Evolutionary conservation across 164 flowering plant species (phyloP).

Genomic region (Cinnamomum micranthum): DNA sequence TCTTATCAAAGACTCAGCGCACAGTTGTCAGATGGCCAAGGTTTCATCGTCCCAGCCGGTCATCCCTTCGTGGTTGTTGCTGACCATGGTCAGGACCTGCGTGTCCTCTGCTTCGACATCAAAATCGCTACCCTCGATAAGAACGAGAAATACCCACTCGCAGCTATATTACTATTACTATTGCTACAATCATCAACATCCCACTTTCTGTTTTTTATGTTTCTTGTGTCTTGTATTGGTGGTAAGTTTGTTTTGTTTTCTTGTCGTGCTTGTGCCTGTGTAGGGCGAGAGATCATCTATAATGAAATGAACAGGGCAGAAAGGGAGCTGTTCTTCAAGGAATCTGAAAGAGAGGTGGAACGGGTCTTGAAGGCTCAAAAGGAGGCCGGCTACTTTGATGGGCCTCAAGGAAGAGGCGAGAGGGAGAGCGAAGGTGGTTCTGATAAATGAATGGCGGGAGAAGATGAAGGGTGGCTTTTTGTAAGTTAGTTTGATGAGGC

Average conservation of each 20-base stretch:
- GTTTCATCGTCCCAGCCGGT: constrained; percentile 42
- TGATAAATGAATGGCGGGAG: no score
- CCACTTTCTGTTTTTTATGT: no score
- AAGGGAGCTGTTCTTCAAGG: constrained; percentile 42
- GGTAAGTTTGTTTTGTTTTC: not conserved
- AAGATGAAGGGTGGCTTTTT: no score
- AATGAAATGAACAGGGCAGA: constrained; percentile 44
- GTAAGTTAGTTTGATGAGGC: no score
- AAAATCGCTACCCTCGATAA: constrained; percentile 17
- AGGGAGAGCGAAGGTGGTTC: not conserved
- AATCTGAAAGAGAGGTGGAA: constrained; percentile 26
- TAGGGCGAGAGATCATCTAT: constrained; percentile 38
- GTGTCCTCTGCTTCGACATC: constrained; percentile 51
- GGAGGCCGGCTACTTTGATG: constrained; percentile 16
- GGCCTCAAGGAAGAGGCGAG: constrained; percentile 16
- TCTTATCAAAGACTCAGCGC: constrained; percentile 23
- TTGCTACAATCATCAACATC: not conserved
- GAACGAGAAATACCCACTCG: constrained; percentile 44
- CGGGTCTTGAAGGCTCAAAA: constrained; percentile 16
- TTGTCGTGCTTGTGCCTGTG: not conserved
- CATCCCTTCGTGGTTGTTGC: constrained; percentile 55
- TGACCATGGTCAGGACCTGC: constrained; percentile 37
- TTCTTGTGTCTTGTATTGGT: not conserved
- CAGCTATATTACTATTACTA: constrained; percentile 29
- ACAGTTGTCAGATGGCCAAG: constrained; percentile 24